Evolutionary conservation across 768 basidiomycete species (phyloP).

Genomic region (Naganishia vaughanmartiniae): DNA sequence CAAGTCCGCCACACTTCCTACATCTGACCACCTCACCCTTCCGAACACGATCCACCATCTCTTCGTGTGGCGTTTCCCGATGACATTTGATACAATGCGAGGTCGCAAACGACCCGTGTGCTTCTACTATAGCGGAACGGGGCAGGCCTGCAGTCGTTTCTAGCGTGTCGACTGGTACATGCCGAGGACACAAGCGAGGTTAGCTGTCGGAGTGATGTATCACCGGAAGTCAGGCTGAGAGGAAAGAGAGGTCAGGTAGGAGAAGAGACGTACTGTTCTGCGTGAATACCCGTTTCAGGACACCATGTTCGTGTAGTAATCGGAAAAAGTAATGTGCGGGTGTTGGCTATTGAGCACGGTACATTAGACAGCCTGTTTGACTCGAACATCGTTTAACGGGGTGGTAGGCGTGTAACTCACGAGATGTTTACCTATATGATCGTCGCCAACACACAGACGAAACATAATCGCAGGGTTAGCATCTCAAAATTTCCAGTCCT

Average conservation of each 20-base stretch:
- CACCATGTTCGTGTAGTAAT: conserved; percentile 66
- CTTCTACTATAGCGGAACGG: conserved; percentile 60
- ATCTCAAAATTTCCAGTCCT: no score
- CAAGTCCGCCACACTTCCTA: conserved; percentile 42
- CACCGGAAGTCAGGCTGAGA: conserved; percentile 59
- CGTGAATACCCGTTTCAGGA: conserved; percentile 59
- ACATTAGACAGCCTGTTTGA: not conserved
- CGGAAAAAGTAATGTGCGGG: conserved; percentile 84
- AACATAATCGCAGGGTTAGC: no score
- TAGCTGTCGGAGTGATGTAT: conserved; percentile 59
- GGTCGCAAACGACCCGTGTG: conserved; percentile 89
- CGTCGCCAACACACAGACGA: no score
- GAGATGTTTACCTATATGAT: conserved; percentile 25
- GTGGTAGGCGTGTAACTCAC: conserved; percentile 7
- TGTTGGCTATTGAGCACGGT: conserved; percentile 65
- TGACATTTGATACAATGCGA: conserved; percentile 79
- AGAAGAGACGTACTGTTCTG: conserved; percentile 47
- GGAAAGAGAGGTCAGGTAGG: conserved; percentile 59
- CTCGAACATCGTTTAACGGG: no score
- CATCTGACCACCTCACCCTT: conserved; percentile 70
- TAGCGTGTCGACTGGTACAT: conserved; percentile 54
- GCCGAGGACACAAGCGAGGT: no score
- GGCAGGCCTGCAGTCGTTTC: conserved; percentile 25
- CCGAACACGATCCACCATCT: conserved; percentile 66
- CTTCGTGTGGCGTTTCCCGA: conserved; percentile 60